Evolutionary conservation across 163 green algal species (phyloP).

Genomic region (Chloroidium sp.): DNA sequence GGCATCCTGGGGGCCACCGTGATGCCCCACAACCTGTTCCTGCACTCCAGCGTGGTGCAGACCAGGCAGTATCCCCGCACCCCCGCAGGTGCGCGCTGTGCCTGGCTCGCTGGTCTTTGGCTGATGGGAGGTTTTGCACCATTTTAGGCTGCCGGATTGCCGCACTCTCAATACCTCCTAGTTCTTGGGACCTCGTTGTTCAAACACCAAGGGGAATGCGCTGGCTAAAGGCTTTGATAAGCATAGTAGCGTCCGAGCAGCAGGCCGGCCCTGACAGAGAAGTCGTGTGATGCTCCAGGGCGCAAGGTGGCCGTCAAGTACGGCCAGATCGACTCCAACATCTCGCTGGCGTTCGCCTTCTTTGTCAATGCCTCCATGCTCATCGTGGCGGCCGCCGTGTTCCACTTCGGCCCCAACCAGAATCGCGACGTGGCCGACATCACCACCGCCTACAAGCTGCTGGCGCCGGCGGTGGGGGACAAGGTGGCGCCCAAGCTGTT

Average conservation of each 20-base stretch:
- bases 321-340: conserved; percentile 38
- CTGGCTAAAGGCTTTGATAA: too few relatives aligned
- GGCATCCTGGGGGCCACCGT: conserved; percentile 62
- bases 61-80: conserved; percentile 47
- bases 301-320: conserved; percentile 32
- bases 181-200: too few relatives aligned
- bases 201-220: too few relatives aligned
- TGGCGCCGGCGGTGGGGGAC: conserved; percentile 38
- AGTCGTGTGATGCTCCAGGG: too few relatives aligned
- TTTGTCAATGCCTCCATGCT: conserved; percentile 65
- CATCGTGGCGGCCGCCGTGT: conserved; percentile 32
- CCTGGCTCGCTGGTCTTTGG: not conserved
- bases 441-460: conserved; percentile 39
- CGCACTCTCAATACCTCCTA: too few relatives aligned
- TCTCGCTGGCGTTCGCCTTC: conserved; percentile 51
- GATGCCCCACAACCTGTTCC: conserved; percentile 79
- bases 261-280: too few relatives aligned
- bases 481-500: conserved; percentile 49
- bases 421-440: conserved; percentile 24
- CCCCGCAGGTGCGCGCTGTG: not conserved
- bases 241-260: too few relatives aligned
- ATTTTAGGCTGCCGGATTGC: not conserved
- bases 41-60: conserved; percentile 56
- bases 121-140: not conserved
- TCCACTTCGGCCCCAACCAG: conserved; percentile 24